These are phyloP conservation scores for Draba incana DNA, from an alignment of 345 rosid species.

Conservation along the genomic window DNA sequence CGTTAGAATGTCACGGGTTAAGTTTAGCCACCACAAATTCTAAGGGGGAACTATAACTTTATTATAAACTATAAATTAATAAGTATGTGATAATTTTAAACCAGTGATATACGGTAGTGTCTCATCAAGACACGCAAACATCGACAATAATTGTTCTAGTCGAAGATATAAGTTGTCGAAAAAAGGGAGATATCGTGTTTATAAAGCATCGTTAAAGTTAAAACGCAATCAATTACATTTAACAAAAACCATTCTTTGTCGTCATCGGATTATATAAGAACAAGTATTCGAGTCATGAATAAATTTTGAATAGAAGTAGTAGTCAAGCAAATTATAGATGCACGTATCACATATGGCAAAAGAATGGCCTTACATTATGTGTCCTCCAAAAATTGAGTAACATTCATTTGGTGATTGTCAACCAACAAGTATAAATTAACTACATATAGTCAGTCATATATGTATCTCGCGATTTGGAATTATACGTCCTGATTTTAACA, in stretches of 20 bases:
- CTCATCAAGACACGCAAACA: constrained; percentile 32
- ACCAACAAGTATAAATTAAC: not conserved
- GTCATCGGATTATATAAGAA: not conserved
- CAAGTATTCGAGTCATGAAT: constrained; percentile 11
- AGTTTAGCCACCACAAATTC: constrained; percentile 40
- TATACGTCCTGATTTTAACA: not conserved
- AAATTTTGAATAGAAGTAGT: not conserved
- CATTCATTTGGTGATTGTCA: not conserved
- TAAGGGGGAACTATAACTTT: not conserved
- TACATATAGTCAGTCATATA: too few species aligned
- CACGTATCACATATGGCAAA: constrained; percentile 6
- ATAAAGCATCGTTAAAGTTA: constrained; percentile 38
- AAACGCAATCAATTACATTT: constrained; percentile 35
- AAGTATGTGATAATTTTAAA: constrained; percentile 4
- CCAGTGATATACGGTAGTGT: not conserved
- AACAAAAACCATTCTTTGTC: constrained; percentile 18
- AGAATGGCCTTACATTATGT: not conserved
- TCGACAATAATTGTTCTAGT: constrained; percentile 34
- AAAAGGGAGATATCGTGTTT: constrained; percentile 35
- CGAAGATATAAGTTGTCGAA: constrained; percentile 32
- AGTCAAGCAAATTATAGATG: not conserved
- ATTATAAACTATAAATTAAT: not conserved
- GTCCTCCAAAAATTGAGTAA: not conserved
- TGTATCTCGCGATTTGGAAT: not conserved
- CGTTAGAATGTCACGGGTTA: constrained; percentile 34